Percentiles rank a stretch among this genome's conserved stretches.
Evolutionary conservation across 345 rosid genomes (phyloP).

Genomic region (Firmiana major): DNA sequence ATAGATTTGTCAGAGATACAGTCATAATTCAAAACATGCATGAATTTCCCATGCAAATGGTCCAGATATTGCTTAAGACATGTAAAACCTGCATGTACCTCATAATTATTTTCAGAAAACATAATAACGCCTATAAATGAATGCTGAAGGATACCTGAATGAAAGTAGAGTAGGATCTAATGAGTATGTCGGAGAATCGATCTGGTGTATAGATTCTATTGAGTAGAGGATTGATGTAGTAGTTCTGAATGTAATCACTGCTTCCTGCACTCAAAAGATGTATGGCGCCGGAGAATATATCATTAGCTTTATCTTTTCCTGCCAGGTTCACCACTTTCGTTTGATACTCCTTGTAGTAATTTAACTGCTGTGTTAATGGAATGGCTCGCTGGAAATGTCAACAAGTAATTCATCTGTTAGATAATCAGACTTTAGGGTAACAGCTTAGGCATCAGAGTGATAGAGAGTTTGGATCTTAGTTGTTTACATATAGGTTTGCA

Average conservation of each 20-base stretch:
- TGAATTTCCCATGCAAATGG: background rate
- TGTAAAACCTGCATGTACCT: background rate
- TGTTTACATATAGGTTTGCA: constrained; percentile 59
- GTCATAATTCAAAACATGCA: background rate
- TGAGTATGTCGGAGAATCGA: constrained; percentile 59
- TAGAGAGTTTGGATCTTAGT: background rate
- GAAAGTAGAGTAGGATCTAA: constrained; percentile 62
- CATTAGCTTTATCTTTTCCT: constrained; percentile 46
- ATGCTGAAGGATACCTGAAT: constrained; percentile 52
- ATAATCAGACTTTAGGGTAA: too few relatives aligned
- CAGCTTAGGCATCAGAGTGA: background rate
- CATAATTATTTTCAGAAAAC: background rate
- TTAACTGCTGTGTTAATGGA: constrained; percentile 68
- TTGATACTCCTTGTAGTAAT: constrained; percentile 69
- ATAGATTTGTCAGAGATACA: background rate
- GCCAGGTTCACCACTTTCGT: constrained; percentile 47
- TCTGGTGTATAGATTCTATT: constrained; percentile 46
- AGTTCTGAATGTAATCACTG: constrained; percentile 91
- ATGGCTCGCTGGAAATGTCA: constrained; percentile 50
- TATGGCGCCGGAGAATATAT: constrained; percentile 54
- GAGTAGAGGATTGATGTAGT: constrained; percentile 68
- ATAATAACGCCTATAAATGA: background rate
- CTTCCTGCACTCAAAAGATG: constrained; percentile 85
- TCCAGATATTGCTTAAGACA: background rate
- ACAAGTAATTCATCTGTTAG: constrained; percentile 9